Evolutionary conservation across 2,329 filamentous ascomycete species (phyloP), one percentile per base, ranked within the genome.

Genomic region (Alternaria burnsii): DNA sequence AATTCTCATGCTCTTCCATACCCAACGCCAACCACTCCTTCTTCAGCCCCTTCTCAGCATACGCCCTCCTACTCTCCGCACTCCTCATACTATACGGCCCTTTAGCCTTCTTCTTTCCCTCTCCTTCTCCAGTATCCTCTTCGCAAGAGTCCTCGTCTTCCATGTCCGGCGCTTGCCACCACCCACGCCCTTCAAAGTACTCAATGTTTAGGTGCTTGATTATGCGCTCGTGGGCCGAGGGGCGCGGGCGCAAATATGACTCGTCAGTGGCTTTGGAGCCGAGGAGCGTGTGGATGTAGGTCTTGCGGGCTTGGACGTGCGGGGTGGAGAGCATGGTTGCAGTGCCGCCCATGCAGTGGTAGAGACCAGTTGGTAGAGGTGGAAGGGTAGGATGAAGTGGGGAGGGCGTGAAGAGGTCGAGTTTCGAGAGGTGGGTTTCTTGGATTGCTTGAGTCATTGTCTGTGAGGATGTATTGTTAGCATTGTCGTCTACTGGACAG

Each of bases 381-480:
- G 71, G 68, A 1, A 76, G 65, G 5, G 51, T 11, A 1, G 74
- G 70, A 44, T 77, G 69, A 9, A 76, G 55, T 1, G 38, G 34
- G 42, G 72, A 75, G 4, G 74, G 74, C 0, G 75, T 76, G 58
- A 76, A 76, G 12, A 77, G 61, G 48, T 76, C 74, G 32, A 76
- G 69, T 46, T 76, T 76, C 0, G 71, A 72, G 22, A 76, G 70
- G 4, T 57, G 22, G 20, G 72, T 61, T n/a, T 56, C 53, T 28
- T 48, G 58, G 6, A 47, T 59, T 9, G 72, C 75, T 32, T 67
- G 54, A 0, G 73, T 75, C 72, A 75, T 76, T 32, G 75, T 76
- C 75, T 76, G 20, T 46, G 36, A 0, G 4, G 32, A 14, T 16
- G 32, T 16, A 0, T 14, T 4, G 3, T 14, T 5, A 28, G 44